Evolutionary conservation across 2,329 filamentous ascomycete species (phyloP), one percentile per base, ranked within the genome.

Genomic region (Cadophora malorum): DNA sequence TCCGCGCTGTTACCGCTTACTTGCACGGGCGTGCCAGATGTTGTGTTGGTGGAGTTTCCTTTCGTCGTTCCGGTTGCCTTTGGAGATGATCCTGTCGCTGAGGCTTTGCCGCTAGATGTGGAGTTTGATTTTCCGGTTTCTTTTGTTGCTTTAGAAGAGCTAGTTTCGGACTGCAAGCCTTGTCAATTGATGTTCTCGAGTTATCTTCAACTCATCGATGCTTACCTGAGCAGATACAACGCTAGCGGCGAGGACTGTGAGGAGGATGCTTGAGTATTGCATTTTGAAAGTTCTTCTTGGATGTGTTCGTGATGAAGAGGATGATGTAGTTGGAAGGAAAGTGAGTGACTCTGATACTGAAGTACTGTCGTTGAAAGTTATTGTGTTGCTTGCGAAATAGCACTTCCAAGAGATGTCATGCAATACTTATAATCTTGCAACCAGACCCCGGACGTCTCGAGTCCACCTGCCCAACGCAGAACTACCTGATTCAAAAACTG

Each of bases 221-320:
- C 63, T 58, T 19, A 68, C 66, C 31, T 65, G 58, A 19, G 67
- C 67, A 63, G 59, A 45, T 28, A 75, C 74, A 65, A 66, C 63
- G 52, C 64, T 52, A 16, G 73, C 71, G 62, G 71, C 69, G 61
- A 75, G 62, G 69, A 71, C 68, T 23, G 71, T 67, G 66, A 74
- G 49, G 56, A 76, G 38, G 65, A 73, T 23, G 64, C 61, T 70
- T 68, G 73, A 72, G 67, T 70, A 74, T 71, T 76, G 74, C 74
- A 76, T 76, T 12, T 65, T 72, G 69, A 52, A 52, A 38, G 14
- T 59, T 61, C 59, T 55, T 31, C 6, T 10, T 28, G 9, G 21
- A 21, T 7, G 31, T n/a, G n/a, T 58, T 35, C 21, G 31, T 41
- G 21, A 19, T 45, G 41, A 45, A 19, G 41, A 5, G 14, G 16